These are phyloP conservation scores for Pseudogymnoascus sp. DNA, from an alignment of 2,329 filamentous ascomycete species.

Conservation along the genomic window DNA sequence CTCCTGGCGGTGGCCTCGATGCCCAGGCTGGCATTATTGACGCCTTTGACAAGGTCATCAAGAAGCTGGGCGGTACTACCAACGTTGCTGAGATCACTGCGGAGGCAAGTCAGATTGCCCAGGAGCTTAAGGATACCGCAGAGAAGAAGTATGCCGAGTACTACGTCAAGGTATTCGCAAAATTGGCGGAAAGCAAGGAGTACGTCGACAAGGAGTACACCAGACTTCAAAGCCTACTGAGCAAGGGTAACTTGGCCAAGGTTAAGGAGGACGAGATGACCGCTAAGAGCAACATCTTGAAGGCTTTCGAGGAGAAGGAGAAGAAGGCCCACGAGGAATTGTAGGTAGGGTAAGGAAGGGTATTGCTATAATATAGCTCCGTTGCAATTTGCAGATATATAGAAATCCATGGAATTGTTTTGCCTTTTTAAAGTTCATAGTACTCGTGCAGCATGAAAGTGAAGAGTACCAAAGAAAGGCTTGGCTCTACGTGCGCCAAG, in stretches of 20 bases:
- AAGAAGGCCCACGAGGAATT: slow-evolving; percentile 37
- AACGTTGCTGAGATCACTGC: slow-evolving; percentile 54
- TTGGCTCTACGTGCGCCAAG: neutral
- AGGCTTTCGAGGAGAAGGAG: slow-evolving; percentile 60
- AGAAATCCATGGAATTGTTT: neutral
- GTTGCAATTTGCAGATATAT: slow-evolving; percentile 28
- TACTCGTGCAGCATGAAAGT: neutral
- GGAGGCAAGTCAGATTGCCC: slow-evolving; percentile 66
- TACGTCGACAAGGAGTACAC: slow-evolving; percentile 81
- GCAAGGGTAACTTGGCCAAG: slow-evolving; percentile 77
- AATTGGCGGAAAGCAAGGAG: slow-evolving; percentile 67
- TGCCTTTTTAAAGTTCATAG: neutral
- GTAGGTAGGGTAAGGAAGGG: neutral
- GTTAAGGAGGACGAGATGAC: slow-evolving; percentile 85
- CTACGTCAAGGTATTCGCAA: slow-evolving; percentile 86
- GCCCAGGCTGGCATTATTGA: slow-evolving; percentile 73
- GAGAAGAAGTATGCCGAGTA: slow-evolving; percentile 80
- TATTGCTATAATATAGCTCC: slow-evolving; percentile 21
- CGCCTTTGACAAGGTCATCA: slow-evolving; percentile 66
- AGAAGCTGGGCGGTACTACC: slow-evolving; percentile 58
- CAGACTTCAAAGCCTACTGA: slow-evolving; percentile 69
- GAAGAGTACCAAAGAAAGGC: neutral
- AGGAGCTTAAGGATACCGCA: slow-evolving; percentile 52
- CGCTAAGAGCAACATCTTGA: slow-evolving; percentile 79
- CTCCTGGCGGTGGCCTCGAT: slow-evolving; percentile 72